A percentile compares a stretch with the other conserved stretches of the same genome.
phyloP scores from a whole-genome alignment of 2,329 filamentous ascomycete genomes.

The Pseudocercospora fijiensis region DNA sequence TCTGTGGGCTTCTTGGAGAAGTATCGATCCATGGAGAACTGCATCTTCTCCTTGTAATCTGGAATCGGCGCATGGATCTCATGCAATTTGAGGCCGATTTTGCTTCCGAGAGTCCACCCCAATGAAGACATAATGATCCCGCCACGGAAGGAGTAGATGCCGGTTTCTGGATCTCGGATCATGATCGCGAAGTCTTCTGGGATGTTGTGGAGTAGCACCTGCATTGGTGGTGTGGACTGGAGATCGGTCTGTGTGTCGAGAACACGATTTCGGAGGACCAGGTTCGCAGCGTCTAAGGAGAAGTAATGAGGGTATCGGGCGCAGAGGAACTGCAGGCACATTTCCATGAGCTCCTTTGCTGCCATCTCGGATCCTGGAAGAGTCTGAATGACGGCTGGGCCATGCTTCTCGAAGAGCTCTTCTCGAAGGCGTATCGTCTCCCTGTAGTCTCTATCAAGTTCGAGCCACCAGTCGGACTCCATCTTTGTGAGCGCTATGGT shows the following conservation, averaged over 20 bases:
- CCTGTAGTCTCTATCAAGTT: constrained; percentile 73
- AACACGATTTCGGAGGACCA: constrained; percentile 66
- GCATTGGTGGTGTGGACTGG: constrained; percentile 61
- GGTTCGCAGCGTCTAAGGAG: constrained; percentile 54
- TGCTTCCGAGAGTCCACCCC: constrained; percentile 74
- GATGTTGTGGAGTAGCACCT: constrained; percentile 71
- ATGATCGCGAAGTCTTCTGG: constrained; percentile 83
- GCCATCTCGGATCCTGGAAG: constrained; percentile 75
- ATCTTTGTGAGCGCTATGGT: constrained; percentile 70
- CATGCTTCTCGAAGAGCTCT: constrained; percentile 62
- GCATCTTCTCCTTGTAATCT: constrained; percentile 85
- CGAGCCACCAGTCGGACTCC: constrained; percentile 85
- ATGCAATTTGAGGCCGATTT: constrained; percentile 68
- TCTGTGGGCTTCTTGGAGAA: constrained; percentile 75
- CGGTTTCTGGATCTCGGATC: constrained; percentile 67
- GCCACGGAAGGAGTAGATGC: constrained; percentile 71
- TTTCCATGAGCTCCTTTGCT: constrained; percentile 85
- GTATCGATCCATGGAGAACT: constrained; percentile 83
- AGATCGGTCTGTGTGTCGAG: constrained; percentile 63
- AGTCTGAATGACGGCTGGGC: constrained; percentile 62
- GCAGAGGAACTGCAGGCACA: constrained; percentile 76
- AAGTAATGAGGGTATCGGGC: constrained; percentile 77
- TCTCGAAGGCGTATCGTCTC: constrained; percentile 67
- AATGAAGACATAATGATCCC: constrained; percentile 76
- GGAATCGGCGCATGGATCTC: constrained; percentile 74